These are phyloP conservation scores for Simplicillium aogashimaense DNA, from an alignment of 2,329 filamentous ascomycete species.

Conservation along the genomic window DNA sequence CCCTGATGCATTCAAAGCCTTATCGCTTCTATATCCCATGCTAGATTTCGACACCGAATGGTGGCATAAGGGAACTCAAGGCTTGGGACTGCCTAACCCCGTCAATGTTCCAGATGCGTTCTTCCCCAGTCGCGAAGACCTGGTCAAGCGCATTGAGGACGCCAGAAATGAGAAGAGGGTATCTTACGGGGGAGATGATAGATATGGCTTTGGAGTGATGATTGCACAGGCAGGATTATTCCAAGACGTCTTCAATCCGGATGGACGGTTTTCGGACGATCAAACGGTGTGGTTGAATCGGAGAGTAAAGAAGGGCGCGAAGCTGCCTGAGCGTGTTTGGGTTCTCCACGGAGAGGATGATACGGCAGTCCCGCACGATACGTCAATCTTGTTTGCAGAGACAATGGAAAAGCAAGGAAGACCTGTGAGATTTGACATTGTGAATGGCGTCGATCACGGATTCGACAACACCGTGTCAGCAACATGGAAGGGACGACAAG, in stretches of 20 bases:
- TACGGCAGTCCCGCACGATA: neutral
- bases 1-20: neutral
- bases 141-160: neutral
- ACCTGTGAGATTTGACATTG: neutral
- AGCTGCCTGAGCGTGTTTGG: neutral
- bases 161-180: neutral
- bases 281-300: neutral
- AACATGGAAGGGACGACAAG: neutral
- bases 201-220: neutral
- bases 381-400: neutral
- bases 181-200: neutral
- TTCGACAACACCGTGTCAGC: neutral
- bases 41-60: neutral
- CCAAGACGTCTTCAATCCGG: neutral
- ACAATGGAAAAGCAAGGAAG: neutral
- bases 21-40: neutral
- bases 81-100: neutral
- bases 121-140: neutral
- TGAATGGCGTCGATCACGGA: neutral
- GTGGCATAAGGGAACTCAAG: neutral
- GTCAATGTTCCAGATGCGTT: neutral
- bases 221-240: neutral
- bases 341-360: neutral
- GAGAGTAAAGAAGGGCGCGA: neutral
- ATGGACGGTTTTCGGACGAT: neutral